A percentile compares a stretch with the other conserved stretches of the same genome.
Conservation (phyloP, 768 basidiomycete species). For the Tricholoma sp. region DNA sequence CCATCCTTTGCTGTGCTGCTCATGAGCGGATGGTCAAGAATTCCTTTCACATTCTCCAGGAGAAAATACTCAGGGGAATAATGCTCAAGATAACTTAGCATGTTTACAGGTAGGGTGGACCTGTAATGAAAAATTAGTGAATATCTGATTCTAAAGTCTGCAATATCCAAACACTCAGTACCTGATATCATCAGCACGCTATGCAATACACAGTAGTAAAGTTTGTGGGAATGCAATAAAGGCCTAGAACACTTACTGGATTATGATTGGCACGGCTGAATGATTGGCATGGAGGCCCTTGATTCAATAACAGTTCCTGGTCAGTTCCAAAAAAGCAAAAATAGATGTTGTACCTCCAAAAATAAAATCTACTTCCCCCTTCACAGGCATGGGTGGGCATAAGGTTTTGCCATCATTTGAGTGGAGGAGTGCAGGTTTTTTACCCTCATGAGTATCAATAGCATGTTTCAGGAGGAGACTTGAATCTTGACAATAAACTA, state of each 20-base stretch:
- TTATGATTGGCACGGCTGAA: constrained; percentile 62
- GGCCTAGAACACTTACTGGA: constrained; percentile 36
- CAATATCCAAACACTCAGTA: constrained; percentile 14
- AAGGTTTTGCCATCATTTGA: constrained; percentile 34
- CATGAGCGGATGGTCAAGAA: constrained; percentile 47
- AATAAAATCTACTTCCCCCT: constrained; percentile 63
- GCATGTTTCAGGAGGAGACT: constrained; percentile 57
- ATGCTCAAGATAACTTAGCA: constrained; percentile 65
- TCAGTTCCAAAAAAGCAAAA: background rate
- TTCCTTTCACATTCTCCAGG: constrained; percentile 68
- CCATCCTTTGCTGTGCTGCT: constrained; percentile 25
- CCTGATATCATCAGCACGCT: constrained; percentile 62
- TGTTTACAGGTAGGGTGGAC: constrained; percentile 60
- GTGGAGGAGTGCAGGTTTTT: constrained; percentile 32
- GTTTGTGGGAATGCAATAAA: background rate
- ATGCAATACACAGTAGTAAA: constrained; percentile 1
- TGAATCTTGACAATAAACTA: constrained; percentile 61
- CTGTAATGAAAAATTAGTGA: constrained; percentile 25
- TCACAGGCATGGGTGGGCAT: constrained; percentile 47
- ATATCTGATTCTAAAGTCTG: background rate
- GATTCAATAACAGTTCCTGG: background rate
- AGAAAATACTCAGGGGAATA: constrained; percentile 65
- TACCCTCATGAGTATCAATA: constrained; percentile 40
- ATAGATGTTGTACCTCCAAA: constrained; percentile 51
- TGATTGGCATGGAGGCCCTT: constrained; percentile 75